Percentiles rank a stretch among this genome's conserved stretches.
Evolutionary conservation across 2,329 filamentous ascomycete genomes (phyloP).

Genomic region (Chalaropsis thielavioides): DNA sequence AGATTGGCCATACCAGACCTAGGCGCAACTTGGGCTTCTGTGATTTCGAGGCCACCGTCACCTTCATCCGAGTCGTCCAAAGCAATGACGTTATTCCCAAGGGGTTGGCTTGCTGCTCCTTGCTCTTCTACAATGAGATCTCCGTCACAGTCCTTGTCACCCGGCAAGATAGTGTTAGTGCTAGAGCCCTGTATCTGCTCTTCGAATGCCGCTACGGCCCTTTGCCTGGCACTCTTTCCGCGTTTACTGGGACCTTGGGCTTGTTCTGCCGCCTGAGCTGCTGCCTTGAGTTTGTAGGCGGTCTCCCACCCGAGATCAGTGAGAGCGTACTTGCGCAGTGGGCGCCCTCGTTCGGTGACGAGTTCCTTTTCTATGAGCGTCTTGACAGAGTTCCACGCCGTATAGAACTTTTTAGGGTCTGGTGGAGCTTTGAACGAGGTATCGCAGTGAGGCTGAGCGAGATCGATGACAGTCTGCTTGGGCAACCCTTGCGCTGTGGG

Average conservation of each 20-base stretch:
- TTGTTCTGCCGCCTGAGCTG: constrained; percentile 16
- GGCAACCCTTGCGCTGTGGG: constrained; percentile 39
- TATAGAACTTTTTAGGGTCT: constrained; percentile 57
- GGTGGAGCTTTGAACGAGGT: constrained; percentile 54
- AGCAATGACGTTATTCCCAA: neutral
- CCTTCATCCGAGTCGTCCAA: neutral
- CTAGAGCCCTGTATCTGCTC: neutral
- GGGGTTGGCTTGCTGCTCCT: neutral
- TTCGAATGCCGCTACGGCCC: neutral
- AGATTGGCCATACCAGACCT: constrained; percentile 21
- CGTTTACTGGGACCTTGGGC: neutral
- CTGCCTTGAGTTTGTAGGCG: constrained; percentile 43
- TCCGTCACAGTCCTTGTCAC: neutral
- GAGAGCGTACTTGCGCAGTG: constrained; percentile 51
- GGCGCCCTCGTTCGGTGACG: constrained; percentile 55
- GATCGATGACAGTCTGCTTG: constrained; percentile 53
- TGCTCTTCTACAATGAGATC: neutral
- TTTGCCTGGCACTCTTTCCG: neutral
- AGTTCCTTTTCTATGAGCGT: constrained; percentile 59
- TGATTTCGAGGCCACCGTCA: neutral
- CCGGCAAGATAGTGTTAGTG: neutral
- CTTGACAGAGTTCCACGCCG: constrained; percentile 74
- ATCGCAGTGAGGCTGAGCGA: constrained; percentile 58
- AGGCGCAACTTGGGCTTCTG: neutral
- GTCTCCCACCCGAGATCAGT: constrained; percentile 70